Base-by-base conservation (phyloP, 495 filamentous ascomycete species). In the Daldinia grandis region DNA sequence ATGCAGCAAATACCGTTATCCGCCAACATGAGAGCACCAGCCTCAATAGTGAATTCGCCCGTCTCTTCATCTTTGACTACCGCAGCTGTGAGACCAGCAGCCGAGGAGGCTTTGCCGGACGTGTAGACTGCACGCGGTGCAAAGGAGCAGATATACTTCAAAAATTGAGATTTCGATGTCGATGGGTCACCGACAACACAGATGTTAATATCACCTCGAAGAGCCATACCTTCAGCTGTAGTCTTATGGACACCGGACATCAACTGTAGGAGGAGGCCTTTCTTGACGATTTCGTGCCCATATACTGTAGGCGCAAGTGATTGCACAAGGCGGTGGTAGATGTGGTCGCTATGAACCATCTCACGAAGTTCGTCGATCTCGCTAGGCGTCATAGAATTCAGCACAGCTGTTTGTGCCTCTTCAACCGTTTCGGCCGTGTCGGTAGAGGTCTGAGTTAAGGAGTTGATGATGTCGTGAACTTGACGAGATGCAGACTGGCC, bases 1-100 rank as follows among this genome's bases (percentile, higher is more conserved):
- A 99, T 99, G 66, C 93, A 93, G 80, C 95, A 99, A 77, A 98
- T 95, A 69, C 96, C 95, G 76, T 92, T 97, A 82, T 95, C 95
- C 28, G 96, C 95, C 30, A 99, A 85, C 95, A 99, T 99, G 58
- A 99, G 87, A 35, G 95, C 95, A 82, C 95, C 95, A 5, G 95
- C 95, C 82, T 99, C 95, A 69, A 99, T 99, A 31, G 95, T 99
- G 80, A 97, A 97, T 72, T 99, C 95, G 56, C 96, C 96, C 12
- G 96, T 98, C 78, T 99, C 95, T 67, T 97, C 93, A 76, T 99
- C 95, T 75, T 98, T 98, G 53, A 98, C 92, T 2, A 99, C 95
- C 0, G 96, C 95, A 12, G 95, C 95, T 2, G 95, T 99, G 62
- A 99, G 88, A 92, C 95, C 95, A 60, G 95, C 95, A 14, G 95